Percentiles rank a stretch among this genome's conserved stretches.
Evolutionary conservation across 495 filamentous ascomycete genomes (phyloP).

Genomic region (Aspergillus biplanus): DNA sequence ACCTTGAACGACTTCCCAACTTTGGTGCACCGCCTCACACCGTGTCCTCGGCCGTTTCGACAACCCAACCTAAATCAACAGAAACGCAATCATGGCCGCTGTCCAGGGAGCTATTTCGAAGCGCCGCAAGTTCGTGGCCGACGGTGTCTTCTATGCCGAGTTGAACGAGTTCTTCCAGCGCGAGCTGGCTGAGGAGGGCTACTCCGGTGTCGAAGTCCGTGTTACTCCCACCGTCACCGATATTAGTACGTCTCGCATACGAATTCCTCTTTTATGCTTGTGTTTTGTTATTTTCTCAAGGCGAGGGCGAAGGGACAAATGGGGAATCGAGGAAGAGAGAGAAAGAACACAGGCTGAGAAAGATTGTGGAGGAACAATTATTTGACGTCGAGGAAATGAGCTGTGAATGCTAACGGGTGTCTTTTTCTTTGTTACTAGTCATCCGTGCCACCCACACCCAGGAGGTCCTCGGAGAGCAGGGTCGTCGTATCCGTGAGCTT

Average conservation of each 20-base stretch:
- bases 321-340: conserved; percentile 6
- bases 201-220: conserved; percentile 99
- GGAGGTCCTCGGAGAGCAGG: conserved; percentile 99
- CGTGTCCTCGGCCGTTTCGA: conserved; percentile 41
- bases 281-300: neutral
- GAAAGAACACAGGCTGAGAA: neutral
- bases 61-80: conserved; percentile 37
- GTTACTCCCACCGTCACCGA: conserved; percentile 99
- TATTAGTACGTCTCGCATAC: conserved; percentile 70
- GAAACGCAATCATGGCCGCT: conserved; percentile 64
- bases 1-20: conserved; percentile 37
- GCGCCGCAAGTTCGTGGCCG: conserved; percentile 99
- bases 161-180: conserved; percentile 99
- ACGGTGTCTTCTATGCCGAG: conserved; percentile 99
- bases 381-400: neutral
- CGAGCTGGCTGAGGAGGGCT: conserved; percentile 99
- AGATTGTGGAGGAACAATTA: conserved; percentile 3
- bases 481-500: conserved; percentile 98
- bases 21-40: conserved; percentile 28
- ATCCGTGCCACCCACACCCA: conserved; percentile 99
- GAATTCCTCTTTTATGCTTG: conserved; percentile 21
- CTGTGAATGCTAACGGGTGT: conserved; percentile 42
- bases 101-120: conserved; percentile 84
- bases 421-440: conserved; percentile 53
- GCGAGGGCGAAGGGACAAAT: conserved; percentile 8